Evolutionary conservation across 208 protist species (phyloP).

Genomic region (Leishmania gerbilli): DNA sequence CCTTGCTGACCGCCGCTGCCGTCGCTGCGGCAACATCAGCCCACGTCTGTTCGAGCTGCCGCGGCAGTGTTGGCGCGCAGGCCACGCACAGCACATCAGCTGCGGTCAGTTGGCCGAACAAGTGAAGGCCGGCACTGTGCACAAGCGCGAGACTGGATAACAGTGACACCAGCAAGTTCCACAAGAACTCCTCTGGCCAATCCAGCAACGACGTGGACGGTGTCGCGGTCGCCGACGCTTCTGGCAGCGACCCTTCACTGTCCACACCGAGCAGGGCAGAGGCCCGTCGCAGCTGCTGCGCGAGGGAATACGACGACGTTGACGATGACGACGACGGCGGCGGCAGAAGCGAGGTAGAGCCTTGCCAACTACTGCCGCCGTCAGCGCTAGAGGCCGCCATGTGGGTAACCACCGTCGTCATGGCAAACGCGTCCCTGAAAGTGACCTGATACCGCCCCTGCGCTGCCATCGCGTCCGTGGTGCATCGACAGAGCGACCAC

Average conservation of each 20-base stretch:
- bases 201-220: conserved; percentile 30
- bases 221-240: not conserved
- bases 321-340: conserved; percentile 17
- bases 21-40: conserved; percentile 12
- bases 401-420: conserved; percentile 25
- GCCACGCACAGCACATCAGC: conserved; percentile 76
- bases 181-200: conserved; percentile 82
- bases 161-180: conserved; percentile 66
- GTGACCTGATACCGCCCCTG: not conserved
- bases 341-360: not conserved
- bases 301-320: conserved; percentile 15
- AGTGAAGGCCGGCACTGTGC: conserved; percentile 70
- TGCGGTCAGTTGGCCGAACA: conserved; percentile 54
- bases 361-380: not conserved
- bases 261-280: conserved; percentile 8
- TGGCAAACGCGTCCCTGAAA: conserved; percentile 26
- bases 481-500: conserved; percentile 5
- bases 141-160: conserved; percentile 64
- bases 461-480: not conserved
- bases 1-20: not conserved
- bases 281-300: conserved; percentile 28
- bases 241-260: not conserved
- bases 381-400: not conserved
- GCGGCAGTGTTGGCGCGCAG: conserved; percentile 30
- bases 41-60: conserved; percentile 38